Evolutionary conservation across 176 grass and related monocot species (phyloP).

Genomic region (Hsuehochloa calcarea): DNA sequence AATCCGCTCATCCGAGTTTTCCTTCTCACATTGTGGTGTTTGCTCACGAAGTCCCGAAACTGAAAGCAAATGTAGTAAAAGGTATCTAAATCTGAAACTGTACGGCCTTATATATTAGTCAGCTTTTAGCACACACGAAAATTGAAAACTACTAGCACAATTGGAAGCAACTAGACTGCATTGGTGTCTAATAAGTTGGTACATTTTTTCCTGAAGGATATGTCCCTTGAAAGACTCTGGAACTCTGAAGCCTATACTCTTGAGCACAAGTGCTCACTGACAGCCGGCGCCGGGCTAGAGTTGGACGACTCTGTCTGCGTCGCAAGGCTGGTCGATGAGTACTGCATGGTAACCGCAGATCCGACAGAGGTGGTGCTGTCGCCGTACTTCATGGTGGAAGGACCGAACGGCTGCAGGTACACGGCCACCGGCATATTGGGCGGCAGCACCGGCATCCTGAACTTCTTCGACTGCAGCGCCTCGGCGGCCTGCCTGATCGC

Average conservation of each 20-base stretch:
- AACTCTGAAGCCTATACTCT: neutral
- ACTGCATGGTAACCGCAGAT: neutral
- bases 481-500: neutral
- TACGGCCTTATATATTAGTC: neutral
- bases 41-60: no score
- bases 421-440: neutral
- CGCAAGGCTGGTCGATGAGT: neutral
- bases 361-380: neutral
- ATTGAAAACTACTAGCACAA: no score
- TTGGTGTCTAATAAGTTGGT: no score
- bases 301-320: neutral
- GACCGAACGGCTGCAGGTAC: neutral
- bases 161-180: no score
- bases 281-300: neutral
- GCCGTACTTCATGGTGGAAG: neutral
- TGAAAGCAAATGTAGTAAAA: neutral
- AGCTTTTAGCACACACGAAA: no score
- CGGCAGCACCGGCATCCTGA: constrained; percentile 16
- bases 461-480: neutral
- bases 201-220: no score
- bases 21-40: no score
- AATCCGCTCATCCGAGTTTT: no score
- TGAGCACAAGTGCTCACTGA: neutral
- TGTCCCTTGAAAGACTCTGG: no score
- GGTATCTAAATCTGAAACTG: neutral